Percentiles rank a stretch among this genome's conserved stretches.
phyloP scores from a whole-genome alignment of 1,139 yeast genomes.

The Yamadazyma triangularis region DNA sequence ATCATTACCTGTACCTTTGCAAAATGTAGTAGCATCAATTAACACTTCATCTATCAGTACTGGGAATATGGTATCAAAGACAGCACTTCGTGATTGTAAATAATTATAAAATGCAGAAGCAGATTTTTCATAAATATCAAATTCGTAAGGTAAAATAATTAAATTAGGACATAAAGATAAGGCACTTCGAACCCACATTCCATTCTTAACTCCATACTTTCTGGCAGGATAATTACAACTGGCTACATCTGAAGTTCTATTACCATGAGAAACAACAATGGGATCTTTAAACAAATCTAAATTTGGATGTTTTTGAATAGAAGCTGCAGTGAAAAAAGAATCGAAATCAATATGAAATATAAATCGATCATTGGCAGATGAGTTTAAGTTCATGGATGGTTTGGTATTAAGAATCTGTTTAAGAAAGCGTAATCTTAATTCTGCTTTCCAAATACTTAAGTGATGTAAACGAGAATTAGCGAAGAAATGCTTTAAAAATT shows the following conservation, averaged over 20 bases:
- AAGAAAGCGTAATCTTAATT: slow-evolving; percentile 58
- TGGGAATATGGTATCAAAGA: slow-evolving; percentile 65
- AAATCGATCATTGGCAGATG: slow-evolving; percentile 13
- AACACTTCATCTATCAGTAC: slow-evolving; percentile 91
- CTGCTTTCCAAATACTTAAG: slow-evolving; percentile 82
- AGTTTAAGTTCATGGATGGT: slow-evolving; percentile 1
- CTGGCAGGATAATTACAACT: slow-evolving; percentile 90
- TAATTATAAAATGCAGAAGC: slow-evolving; percentile 47
- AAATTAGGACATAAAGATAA: slow-evolving; percentile 60
- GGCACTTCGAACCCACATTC: slow-evolving; percentile 84
- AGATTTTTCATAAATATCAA: slow-evolving; percentile 58
- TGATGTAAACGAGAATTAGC: slow-evolving; percentile 84
- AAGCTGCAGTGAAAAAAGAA: slow-evolving; percentile 88
- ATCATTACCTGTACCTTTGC: slow-evolving; percentile 2
- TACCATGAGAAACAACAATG: slow-evolving; percentile 84
- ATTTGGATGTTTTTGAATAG: slow-evolving; percentile 55
- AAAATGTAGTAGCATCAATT: slow-evolving; percentile 55
- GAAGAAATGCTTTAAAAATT: slow-evolving; percentile 67
- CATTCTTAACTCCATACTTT: slow-evolving; percentile 67
- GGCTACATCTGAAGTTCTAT: slow-evolving; percentile 70
- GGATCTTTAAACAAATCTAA: slow-evolving; percentile 57
- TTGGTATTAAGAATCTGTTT: slow-evolving; percentile 26
- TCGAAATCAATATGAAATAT: slow-evolving; percentile 88
- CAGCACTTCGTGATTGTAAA: slow-evolving; percentile 42
- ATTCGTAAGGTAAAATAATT: slow-evolving; percentile 64